A percentile compares a stretch with the other conserved stretches of the same genome.
Conservation (phyloP, 2,329 filamentous ascomycete genomes). For the Thelonectria discophora region DNA sequence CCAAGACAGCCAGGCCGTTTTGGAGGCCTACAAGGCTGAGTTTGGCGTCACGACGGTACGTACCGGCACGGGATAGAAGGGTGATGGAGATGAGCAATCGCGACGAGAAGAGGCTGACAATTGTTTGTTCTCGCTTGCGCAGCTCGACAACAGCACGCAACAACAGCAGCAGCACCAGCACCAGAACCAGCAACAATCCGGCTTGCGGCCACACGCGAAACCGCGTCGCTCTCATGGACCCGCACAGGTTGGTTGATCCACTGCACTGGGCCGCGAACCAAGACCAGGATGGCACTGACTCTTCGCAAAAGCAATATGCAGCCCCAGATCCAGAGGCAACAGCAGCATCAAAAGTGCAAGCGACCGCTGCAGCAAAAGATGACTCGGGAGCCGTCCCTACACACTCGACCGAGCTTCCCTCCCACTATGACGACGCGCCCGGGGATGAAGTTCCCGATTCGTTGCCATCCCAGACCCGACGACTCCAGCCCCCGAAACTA, state of each 20-base stretch:
- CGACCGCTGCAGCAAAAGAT: slow-evolving; percentile 8
- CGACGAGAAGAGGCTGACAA: too few relatives aligned
- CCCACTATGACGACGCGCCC: slow-evolving; percentile 25
- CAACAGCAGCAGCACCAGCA: slow-evolving; percentile 32
- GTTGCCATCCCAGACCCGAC: slow-evolving; percentile 27
- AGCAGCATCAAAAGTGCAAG: slow-evolving; percentile 14
- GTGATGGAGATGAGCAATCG: too few relatives aligned
- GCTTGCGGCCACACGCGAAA: slow-evolving; percentile 22
- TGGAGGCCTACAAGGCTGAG: slow-evolving; percentile 50
- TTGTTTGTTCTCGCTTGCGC: too few relatives aligned
- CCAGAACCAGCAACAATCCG: slow-evolving; percentile 12
- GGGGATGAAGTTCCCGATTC: slow-evolving; percentile 38
- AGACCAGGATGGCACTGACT: slow-evolving; percentile 41
- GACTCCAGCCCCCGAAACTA: slow-evolving; percentile 28
- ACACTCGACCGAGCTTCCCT: slow-evolving; percentile 22
- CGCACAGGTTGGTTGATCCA: slow-evolving; percentile 34
- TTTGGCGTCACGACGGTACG: slow-evolving; percentile 53
- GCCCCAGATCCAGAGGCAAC: slow-evolving; percentile 24
- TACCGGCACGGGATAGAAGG: slow-evolving; percentile 31
- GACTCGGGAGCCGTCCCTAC: slow-evolving; percentile 22
- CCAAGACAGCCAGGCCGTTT: slow-evolving; percentile 56
- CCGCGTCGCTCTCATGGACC: slow-evolving; percentile 29
- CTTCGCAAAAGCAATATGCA: slow-evolving; percentile 40
- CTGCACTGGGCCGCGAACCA: slow-evolving; percentile 34
- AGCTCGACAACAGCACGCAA: background rate